Conservation (phyloP, 306 rosid species). For the Abrus precatorius region DNA sequence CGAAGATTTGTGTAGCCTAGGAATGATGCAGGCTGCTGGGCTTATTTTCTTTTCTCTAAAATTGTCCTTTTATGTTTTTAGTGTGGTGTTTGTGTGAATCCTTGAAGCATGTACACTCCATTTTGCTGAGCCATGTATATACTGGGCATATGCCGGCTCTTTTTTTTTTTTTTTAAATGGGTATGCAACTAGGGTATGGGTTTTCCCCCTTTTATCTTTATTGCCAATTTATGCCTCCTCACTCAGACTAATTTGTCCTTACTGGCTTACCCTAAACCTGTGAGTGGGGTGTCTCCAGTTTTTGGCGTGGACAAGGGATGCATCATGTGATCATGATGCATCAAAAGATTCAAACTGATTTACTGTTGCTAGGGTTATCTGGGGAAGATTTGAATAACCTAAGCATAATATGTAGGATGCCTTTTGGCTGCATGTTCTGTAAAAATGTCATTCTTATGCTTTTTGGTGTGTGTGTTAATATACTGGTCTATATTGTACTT, state of each 20-base stretch:
- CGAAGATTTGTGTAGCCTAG: conserved; percentile 5
- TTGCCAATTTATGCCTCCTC: too few relatives aligned
- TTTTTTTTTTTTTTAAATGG: not conserved
- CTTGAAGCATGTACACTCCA: not conserved
- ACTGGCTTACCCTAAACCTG: not conserved
- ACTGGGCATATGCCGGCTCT: too few relatives aligned
- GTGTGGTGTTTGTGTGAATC: not conserved
- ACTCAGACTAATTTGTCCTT: not conserved
- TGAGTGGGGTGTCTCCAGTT: not conserved
- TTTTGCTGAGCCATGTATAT: not conserved
- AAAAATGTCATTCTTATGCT: not conserved
- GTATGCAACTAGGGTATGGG: not conserved
- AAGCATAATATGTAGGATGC: too few relatives aligned
- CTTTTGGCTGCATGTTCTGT: not conserved
- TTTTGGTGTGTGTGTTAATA: not conserved
- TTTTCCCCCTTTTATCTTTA: too few relatives aligned
- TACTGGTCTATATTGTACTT: not conserved
- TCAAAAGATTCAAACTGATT: not conserved
- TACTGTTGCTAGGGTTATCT: not conserved
- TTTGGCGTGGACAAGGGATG: not conserved
- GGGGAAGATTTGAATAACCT: not conserved
- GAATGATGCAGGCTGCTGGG: not conserved
- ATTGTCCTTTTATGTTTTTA: not conserved
- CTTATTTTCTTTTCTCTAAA: not conserved
- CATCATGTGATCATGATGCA: not conserved